These are phyloP conservation scores for Trichoderma koningiopsis DNA, from an alignment of 2,329 filamentous ascomycete species.

Conservation along the genomic window DNA sequence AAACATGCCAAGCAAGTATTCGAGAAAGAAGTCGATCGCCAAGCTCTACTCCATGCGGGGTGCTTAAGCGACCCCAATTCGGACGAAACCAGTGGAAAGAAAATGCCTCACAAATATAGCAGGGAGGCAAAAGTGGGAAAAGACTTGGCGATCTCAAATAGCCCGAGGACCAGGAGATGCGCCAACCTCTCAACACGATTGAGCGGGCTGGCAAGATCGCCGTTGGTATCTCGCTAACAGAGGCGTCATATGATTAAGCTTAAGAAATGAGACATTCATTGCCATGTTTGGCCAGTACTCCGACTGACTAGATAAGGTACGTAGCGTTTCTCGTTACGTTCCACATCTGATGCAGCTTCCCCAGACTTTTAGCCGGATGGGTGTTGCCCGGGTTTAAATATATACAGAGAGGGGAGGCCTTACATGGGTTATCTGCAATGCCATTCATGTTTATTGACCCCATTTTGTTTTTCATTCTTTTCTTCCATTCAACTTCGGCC, in stretches of 20 bases:
- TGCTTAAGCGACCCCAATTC: neutral
- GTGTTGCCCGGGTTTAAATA: neutral
- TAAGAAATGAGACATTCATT: neutral
- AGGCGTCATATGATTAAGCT: neutral
- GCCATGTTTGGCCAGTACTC: neutral
- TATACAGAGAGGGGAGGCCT: neutral
- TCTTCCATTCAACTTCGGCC: neutral
- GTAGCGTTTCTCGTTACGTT: neutral
- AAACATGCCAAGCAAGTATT: neutral
- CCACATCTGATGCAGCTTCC: neutral
- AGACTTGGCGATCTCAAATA: neutral
- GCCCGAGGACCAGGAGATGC: neutral
- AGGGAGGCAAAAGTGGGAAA: neutral
- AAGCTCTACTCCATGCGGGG: neutral
- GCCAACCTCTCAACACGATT: neutral
- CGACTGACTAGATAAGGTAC: neutral
- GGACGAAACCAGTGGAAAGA: neutral
- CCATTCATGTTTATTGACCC: neutral
- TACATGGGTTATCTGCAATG: neutral
- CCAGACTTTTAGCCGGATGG: neutral
- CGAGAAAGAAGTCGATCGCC: neutral
- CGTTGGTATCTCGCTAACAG: neutral
- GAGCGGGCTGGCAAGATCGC: neutral
- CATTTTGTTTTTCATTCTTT: neutral
- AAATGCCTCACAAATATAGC: neutral